phyloP scores from a whole-genome alignment of 2,329 filamentous ascomycete species.

The Verticillium zaregamsianum region DNA sequence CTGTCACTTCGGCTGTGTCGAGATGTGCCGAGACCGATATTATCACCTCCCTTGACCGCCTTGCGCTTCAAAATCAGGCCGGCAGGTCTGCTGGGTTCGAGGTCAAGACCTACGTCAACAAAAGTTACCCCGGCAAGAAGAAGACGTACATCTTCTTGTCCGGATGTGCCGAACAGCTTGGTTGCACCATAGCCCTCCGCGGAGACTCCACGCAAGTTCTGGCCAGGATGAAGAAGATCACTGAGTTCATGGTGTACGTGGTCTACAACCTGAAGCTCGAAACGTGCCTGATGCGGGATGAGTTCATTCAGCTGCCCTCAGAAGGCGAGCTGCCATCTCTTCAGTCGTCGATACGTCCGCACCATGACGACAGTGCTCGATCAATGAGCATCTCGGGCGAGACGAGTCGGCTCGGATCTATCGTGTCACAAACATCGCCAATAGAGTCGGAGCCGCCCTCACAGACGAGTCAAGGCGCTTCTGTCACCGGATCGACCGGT shows the following conservation, averaged over 20 bases:
- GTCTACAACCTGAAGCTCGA: constrained; percentile 97
- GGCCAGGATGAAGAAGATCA: constrained; percentile 81
- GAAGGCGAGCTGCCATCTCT: constrained; percentile 40
- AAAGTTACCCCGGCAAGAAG: constrained; percentile 66
- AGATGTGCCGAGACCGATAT: constrained; percentile 88
- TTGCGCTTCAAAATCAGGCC: constrained; percentile 71
- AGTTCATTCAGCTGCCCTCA: constrained; percentile 78
- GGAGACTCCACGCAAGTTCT: constrained; percentile 71
- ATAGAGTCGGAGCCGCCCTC: neutral
- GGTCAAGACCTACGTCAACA: constrained; percentile 90
- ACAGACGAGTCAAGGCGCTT: neutral
- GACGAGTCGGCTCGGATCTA: constrained; percentile 4
- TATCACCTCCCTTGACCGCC: constrained; percentile 91
- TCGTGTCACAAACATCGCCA: neutral
- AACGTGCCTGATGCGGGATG: constrained; percentile 89
- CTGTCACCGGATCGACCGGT: neutral
- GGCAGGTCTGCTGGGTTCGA: constrained; percentile 85
- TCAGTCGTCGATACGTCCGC: constrained; percentile 19
- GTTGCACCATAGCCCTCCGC: constrained; percentile 89
- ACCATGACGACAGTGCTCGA: neutral
- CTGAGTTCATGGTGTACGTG: constrained; percentile 98
- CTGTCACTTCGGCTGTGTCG: constrained; percentile 91
- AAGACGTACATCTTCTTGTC: constrained; percentile 97
- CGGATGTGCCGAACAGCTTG: constrained; percentile 82
- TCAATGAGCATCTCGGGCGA: constrained; percentile 17